Conservation (phyloP, 805 yeast genomes). For the Alloascoidea africana region DNA sequence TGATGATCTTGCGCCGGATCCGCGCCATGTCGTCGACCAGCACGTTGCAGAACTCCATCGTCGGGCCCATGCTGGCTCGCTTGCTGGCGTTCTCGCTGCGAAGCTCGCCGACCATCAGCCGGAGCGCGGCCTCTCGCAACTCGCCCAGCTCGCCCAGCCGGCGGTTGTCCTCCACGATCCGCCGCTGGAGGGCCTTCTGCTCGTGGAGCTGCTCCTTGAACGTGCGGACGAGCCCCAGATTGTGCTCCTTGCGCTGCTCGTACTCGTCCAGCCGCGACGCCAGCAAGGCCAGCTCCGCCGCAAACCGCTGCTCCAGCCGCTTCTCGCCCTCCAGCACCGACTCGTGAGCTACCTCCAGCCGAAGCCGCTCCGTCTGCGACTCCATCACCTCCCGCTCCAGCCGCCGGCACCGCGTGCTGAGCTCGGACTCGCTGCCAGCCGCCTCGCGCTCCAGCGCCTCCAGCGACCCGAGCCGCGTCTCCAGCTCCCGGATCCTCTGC, state of each 20-base stretch:
- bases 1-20: neutral
- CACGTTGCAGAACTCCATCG: neutral
- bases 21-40: neutral
- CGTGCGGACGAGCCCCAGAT: neutral
- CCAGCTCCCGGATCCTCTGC: neutral
- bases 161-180: neutral
- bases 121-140: neutral
- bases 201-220: neutral
- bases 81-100: neutral
- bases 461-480: neutral
- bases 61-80: neutral
- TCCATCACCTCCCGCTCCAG: neutral
- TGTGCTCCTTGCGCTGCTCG: neutral
- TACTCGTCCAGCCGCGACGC: neutral
- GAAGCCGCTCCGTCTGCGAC: neutral
- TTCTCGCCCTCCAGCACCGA: neutral
- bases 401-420: neutral
- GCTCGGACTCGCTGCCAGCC: too few relatives aligned
- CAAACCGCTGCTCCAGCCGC: neutral
- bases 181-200: neutral
- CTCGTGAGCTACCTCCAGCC: neutral
- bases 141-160: too few relatives aligned
- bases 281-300: neutral
- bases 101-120: neutral
- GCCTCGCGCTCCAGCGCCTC: neutral